These are phyloP conservation scores for Brassica hybrid DNA, from an alignment of 441 rosid species.

Conservation along the genomic window DNA sequence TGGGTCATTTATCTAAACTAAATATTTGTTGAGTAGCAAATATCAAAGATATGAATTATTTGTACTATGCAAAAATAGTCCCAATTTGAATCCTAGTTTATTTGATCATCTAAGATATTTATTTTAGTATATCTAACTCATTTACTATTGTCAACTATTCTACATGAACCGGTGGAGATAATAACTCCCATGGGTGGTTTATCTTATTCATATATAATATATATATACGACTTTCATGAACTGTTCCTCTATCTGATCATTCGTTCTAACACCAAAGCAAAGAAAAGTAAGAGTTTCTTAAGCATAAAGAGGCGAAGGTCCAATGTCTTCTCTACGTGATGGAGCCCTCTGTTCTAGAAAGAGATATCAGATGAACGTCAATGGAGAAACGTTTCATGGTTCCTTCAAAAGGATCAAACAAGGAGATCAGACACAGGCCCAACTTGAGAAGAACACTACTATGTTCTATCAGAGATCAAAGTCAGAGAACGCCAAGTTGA, in stretches of 20 bases:
- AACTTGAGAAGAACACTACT: conserved; percentile 28
- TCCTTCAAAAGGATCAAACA: conserved; percentile 35
- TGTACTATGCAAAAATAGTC: conserved; percentile 22
- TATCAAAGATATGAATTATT: conserved; percentile 16
- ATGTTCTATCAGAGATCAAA: conserved; percentile 24
- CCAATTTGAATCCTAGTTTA: conserved; percentile 11
- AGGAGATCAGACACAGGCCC: conserved; percentile 26
- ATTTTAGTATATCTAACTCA: conserved; percentile 41
- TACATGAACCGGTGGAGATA: conserved; percentile 41
- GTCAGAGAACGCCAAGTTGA: conserved; percentile 18
- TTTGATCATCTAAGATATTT: conserved; percentile 26
- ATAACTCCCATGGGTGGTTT: conserved; percentile 34
- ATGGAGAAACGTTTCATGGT: conserved; percentile 37
- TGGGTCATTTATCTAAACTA: conserved; percentile 5
- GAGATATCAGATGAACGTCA: conserved; percentile 27
- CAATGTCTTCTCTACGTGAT: conserved; percentile 34
- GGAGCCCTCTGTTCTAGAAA: conserved; percentile 30
- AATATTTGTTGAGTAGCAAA: conserved; percentile 11
- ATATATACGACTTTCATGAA: conserved; percentile 28
- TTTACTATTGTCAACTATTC: conserved; percentile 40
- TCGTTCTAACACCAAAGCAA: conserved; percentile 25
- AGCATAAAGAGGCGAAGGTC: conserved; percentile 1
- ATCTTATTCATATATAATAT: conserved; percentile 31
- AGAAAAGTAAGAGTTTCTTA: conserved; percentile 22
- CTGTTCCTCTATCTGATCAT: conserved; percentile 34